Evolutionary conservation across 345 rosid species (phyloP).

Genomic region (Litchi chinensis): DNA sequence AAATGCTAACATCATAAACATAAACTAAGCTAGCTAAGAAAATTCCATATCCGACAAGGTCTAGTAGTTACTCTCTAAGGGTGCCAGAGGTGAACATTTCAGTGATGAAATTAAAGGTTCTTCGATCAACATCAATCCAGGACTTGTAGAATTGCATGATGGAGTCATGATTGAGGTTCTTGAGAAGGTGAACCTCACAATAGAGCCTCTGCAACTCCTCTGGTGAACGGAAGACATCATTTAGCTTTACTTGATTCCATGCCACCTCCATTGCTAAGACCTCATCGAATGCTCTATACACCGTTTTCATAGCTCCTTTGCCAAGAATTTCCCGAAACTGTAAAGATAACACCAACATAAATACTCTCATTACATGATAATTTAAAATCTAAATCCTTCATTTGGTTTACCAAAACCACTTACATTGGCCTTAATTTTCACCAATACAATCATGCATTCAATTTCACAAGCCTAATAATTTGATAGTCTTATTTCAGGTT

Average conservation of each 20-base stretch:
- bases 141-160: slow-evolving; percentile 68
- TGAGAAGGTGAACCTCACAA: slow-evolving; percentile 91
- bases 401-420: too few species aligned
- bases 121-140: slow-evolving; percentile 75
- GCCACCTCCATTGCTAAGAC: slow-evolving; percentile 91
- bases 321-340: slow-evolving; percentile 87
- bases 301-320: slow-evolving; percentile 94
- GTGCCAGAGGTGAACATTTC: slow-evolving; percentile 96
- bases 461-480: too few species aligned
- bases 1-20: background rate
- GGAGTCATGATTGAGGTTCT: slow-evolving; percentile 71
- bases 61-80: slow-evolving; percentile 62
- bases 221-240: slow-evolving; percentile 71
- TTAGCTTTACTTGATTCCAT: slow-evolving; percentile 89
- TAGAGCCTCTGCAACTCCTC: slow-evolving; percentile 82
- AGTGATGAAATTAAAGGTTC: slow-evolving; percentile 91
- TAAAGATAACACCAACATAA: slow-evolving; percentile 9
- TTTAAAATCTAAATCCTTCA: background rate
- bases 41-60: background rate
- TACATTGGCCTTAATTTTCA: too few species aligned
- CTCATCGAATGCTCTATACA: slow-evolving; percentile 88
- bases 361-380: background rate
- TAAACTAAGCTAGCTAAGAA: background rate
- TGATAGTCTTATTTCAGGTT: too few species aligned
- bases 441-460: too few species aligned